Percentiles rank a stretch among this genome's conserved stretches.
Conservation (phyloP, 1,284 basidiomycete genomes). For the Cutaneotrichosporon sp. region DNA sequence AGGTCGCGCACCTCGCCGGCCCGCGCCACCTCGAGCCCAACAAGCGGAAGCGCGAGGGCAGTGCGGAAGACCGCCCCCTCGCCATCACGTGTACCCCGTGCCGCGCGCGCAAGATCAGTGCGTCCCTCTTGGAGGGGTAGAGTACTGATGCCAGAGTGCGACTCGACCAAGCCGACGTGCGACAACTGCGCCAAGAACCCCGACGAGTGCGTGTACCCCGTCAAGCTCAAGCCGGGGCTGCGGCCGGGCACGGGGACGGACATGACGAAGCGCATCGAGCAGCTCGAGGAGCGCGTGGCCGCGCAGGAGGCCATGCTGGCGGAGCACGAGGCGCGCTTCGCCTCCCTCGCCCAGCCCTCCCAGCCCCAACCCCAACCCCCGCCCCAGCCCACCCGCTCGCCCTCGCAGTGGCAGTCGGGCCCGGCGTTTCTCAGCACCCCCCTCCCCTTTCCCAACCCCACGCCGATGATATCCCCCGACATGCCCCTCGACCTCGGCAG, state of each 20-base stretch:
- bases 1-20: slow-evolving; percentile 2
- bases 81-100: slow-evolving; percentile 28
- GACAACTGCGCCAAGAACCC: slow-evolving; percentile 51
- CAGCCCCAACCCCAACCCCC: not conserved
- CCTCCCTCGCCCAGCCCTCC: not conserved
- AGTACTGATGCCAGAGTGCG: slow-evolving; percentile 41
- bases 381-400: not conserved
- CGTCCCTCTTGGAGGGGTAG: too few relatives aligned
- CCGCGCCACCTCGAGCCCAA: not conserved
- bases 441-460: too few relatives aligned
- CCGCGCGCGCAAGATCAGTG: slow-evolving; percentile 26
- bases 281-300: slow-evolving; percentile 42
- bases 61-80: slow-evolving; percentile 14
- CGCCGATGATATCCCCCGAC: not conserved
- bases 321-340: slow-evolving; percentile 40
- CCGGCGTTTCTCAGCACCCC: not conserved
- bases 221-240: slow-evolving; percentile 52
- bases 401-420: slow-evolving; percentile 19
- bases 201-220: slow-evolving; percentile 45
- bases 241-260: slow-evolving; percentile 51
- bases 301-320: slow-evolving; percentile 29
- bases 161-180: slow-evolving; percentile 51
- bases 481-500: slow-evolving; percentile 27
- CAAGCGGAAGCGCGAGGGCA: not conserved
- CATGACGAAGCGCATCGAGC: slow-evolving; percentile 48